Evolutionary conservation across 2,329 filamentous ascomycete genomes (phyloP).

Genomic region (Colletotrichum sp.): DNA sequence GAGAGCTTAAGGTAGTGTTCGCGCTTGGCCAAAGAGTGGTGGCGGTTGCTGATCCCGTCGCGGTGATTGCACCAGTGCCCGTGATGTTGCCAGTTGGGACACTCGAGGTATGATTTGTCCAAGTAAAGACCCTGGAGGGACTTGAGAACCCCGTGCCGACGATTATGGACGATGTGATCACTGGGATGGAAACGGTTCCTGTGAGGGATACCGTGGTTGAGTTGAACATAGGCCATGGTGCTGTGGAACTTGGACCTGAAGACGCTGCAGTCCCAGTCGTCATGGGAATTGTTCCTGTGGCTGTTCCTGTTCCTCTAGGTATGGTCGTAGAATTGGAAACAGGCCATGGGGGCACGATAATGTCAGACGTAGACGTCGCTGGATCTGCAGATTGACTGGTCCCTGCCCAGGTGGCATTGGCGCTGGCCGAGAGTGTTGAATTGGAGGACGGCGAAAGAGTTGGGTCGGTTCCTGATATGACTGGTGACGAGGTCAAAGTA

Average conservation of each 20-base stretch:
- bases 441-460: background rate
- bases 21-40: background rate
- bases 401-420: background rate
- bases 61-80: background rate
- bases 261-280: background rate
- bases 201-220: background rate
- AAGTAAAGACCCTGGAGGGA: background rate
- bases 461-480: background rate
- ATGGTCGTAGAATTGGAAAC: background rate
- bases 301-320: background rate
- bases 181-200: constrained; percentile 1
- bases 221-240: background rate
- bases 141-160: background rate
- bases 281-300: background rate
- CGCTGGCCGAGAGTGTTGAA: background rate
- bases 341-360: background rate
- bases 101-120: background rate
- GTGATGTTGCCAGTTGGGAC: background rate
- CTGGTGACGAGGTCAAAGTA: background rate
- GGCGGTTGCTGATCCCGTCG: background rate
- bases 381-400: background rate
- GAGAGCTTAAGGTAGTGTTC: background rate
- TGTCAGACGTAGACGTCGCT: background rate
- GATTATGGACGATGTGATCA: background rate
- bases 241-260: background rate